Base-by-base conservation (phyloP, 2,329 filamentous ascomycete species). In the Penicillium sp. region DNA sequence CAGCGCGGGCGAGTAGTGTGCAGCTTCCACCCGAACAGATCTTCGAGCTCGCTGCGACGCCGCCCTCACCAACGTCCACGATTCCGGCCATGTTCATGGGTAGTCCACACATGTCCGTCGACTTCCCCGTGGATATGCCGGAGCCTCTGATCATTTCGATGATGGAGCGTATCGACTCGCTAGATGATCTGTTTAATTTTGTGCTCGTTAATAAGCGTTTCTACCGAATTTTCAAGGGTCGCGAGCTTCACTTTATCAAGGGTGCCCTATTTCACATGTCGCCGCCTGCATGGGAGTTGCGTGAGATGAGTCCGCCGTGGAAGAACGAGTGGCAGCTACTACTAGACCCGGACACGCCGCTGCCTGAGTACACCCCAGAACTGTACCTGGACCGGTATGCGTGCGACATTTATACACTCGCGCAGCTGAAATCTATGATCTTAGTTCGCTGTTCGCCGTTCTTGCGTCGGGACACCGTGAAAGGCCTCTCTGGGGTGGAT, bases 211-310 rank as follows among this genome's bases (percentile, higher is more conserved):
- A 83, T 67, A 78, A 77, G 50, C 81, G 81, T 19, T 86, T 87
- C 71, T 85, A 85, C 65, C 75, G 75, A 3, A 79, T 85, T 0
- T 87, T 84, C 72, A 85, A 86, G 67, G 73, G 77, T 19, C 77
- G 86, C 64, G 84, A 87, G 63, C 73, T 87, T 49, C 69, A 75
- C 0, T 73, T 87, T 2, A 79, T 87, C 56, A 82, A 82, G 51
- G 74, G 72, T 6, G 78, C 83, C 0, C 68, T 85, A 3, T 79
- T 76, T 53, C 82, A 79, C 49, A 80, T 82, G 75, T 87, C 83
- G 2, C 79, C 84, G 6, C 78, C 85, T 1, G 84, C 84, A 0
- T 87, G 83, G 83, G 85, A 88, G 64, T 75, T 85, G 50, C 81
- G 84, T 14, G 83, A 87, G 64, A 83, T 85, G 71, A 82, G 80